Evolutionary conservation across 1,139 yeast genomes (phyloP), one percentile per base, ranked within the genome.

Genomic region (Barnettozyma hawaiiensis): DNA sequence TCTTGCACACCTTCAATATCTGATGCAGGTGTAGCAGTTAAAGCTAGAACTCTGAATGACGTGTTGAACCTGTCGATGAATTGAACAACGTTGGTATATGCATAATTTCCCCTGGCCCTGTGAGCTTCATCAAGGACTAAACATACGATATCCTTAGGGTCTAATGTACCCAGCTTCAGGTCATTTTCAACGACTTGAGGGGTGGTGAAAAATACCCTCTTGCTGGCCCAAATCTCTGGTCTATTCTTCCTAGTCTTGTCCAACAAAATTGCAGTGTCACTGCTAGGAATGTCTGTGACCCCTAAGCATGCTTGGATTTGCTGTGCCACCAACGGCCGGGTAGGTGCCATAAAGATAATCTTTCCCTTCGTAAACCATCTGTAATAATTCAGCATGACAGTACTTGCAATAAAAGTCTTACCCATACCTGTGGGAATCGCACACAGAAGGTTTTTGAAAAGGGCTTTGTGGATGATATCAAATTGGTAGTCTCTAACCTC

Each of bases 361-460:
- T 89, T 92, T 5, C 89, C 78, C 12, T 66, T 63, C 8, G 76
- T 47, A 39, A 81, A 85, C 98, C 98, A 94, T 40, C 95, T 67
- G 53, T 76, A 80, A 64, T 76, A 94, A 59, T 94, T 94, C 45
- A 90, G 70, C 87, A 94, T 94, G 23, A 92, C 94, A 0, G 96
- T 83, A 34, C 95, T 81, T 2, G 98, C 97, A 55, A 94, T 89
- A 52, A 94, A 89, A 0, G 99, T 94, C 64, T 94, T 94, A 37
- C 99, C 99, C 61, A 90, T 71, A 52, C 99, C 99, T 0, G 99
- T 94, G 0, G 99, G 99, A 22, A 94, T 73, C 0, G 97, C 96
- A 54, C 95, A 92, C 34, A 94, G 66, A 4, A 83, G 62, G 58
- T 94, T 94, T 49, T 81, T 72, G 55, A 75, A 80, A 39, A 94